Evolutionary conservation across 495 filamentous ascomycete species (phyloP).

Genomic region (Aspergillus ostianus): DNA sequence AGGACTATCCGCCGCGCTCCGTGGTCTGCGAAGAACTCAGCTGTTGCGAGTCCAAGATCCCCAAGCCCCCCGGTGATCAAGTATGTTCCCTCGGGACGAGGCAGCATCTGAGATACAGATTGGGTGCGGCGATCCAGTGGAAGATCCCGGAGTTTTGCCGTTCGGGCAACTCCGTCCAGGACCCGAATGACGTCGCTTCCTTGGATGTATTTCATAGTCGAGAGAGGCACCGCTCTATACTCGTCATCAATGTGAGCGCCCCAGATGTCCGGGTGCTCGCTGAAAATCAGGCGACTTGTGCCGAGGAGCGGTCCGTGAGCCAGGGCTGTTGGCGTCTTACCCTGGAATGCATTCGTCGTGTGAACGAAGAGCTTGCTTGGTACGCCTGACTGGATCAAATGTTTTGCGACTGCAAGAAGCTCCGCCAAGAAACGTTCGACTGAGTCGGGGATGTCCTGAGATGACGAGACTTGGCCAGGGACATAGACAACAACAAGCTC

Average conservation of each 20-base stretch:
- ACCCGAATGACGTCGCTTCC: constrained; percentile 44
- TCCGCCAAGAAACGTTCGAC: constrained; percentile 18
- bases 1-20: constrained; percentile 43
- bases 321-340: constrained; percentile 25
- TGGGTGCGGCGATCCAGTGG: constrained; percentile 15
- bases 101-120: constrained; percentile 12
- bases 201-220: constrained; percentile 33
- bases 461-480: too few relatives aligned
- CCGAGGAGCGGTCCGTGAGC: constrained; percentile 37
- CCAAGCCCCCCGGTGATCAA: constrained; percentile 48
- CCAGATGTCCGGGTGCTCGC: constrained; percentile 38
- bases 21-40: constrained; percentile 34
- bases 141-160: constrained; percentile 31
- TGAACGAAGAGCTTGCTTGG: constrained; percentile 28
- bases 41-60: constrained; percentile 38
- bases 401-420: constrained; percentile 29
- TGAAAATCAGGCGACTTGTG: constrained; percentile 34
- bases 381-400: constrained; percentile 10
- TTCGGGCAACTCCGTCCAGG: constrained; percentile 39
- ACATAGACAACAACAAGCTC: too few relatives aligned
- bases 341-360: constrained; percentile 16
- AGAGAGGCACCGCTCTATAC: constrained; percentile 21
- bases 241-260: constrained; percentile 38
- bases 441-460: constrained; percentile 8
- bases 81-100: constrained; percentile 42